Percentiles rank a stretch among this genome's conserved stretches.
Evolutionary conservation across 805 yeast genomes (phyloP).

Genomic region (Metahyphopichia silvanorum): DNA sequence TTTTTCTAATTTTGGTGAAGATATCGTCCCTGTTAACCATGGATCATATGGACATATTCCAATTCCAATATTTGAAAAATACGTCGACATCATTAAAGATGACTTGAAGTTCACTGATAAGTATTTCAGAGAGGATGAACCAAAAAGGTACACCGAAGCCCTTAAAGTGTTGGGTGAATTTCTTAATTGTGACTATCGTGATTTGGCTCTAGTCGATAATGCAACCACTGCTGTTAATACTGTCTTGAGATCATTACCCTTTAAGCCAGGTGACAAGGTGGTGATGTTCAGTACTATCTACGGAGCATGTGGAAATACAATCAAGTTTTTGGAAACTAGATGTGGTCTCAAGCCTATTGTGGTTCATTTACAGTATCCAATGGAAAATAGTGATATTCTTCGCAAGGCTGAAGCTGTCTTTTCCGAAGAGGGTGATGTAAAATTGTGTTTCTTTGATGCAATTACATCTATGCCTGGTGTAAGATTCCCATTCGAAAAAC

Average conservation of each 20-base stretch:
- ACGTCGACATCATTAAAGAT: conserved; percentile 17
- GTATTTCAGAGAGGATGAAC: conserved; percentile 28
- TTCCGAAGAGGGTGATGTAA: conserved; percentile 21
- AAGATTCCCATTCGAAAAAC: conserved; percentile 50
- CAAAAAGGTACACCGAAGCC: conserved; percentile 26
- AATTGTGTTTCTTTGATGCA: conserved; percentile 52
- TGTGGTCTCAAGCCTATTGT: conserved; percentile 28
- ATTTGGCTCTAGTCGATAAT: conserved; percentile 53
- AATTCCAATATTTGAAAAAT: conserved; percentile 39
- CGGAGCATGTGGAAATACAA: conserved; percentile 52
- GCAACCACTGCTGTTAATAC: conserved; percentile 62
- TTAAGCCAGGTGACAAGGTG: conserved; percentile 49
- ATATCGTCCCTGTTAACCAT: conserved; percentile 51
- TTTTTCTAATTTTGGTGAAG: conserved; percentile 41
- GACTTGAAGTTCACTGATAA: conserved; percentile 46
- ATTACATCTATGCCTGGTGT: conserved; percentile 66
- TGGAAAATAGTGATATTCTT: conserved; percentile 33
- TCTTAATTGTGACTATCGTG: conserved; percentile 45
- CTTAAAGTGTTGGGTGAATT: conserved; percentile 32
- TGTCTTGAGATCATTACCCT: conserved; percentile 52
- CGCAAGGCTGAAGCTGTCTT: conserved; percentile 19
- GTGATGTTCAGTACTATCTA: conserved; percentile 50
- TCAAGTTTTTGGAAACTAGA: conserved; percentile 36
- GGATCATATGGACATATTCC: conserved; percentile 66
- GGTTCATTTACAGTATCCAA: conserved; percentile 42